These are phyloP conservation scores for Blastocystis hominis DNA, from an alignment of 352 stramenopile genomes.

Conservation along the genomic window DNA sequence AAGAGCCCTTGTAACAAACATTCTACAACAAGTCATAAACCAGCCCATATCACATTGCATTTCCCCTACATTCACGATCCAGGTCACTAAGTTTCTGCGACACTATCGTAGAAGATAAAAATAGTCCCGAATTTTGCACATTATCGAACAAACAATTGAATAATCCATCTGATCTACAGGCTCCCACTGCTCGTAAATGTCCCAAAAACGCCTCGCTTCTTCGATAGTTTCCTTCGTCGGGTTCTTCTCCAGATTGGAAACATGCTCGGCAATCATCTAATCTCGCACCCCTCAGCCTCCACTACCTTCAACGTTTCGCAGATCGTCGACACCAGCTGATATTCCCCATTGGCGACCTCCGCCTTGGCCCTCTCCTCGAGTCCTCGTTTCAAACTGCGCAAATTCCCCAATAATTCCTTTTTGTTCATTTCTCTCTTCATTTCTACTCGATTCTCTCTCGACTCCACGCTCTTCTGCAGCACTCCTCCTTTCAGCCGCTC, in stretches of 20 bases:
- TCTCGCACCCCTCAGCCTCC: background rate
- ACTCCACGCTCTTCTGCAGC: background rate
- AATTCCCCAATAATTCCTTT: background rate
- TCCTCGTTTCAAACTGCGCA: background rate
- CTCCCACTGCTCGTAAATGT: background rate
- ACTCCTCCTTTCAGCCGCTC: conserved; percentile 57
- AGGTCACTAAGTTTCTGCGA: background rate
- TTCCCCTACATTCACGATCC: background rate
- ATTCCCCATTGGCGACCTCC: background rate
- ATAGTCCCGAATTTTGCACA: background rate
- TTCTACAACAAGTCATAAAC: conserved; percentile 22
- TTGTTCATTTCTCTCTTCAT: background rate
- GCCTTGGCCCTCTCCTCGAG: background rate
- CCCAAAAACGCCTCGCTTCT: background rate
- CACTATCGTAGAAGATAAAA: conserved; percentile 21
- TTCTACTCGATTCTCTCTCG: background rate
- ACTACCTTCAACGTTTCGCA: background rate
- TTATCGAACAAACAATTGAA: conserved; percentile 22
- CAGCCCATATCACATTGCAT: background rate
- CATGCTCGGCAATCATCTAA: background rate
- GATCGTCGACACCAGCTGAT: background rate
- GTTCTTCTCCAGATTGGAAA: background rate
- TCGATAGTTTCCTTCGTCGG: background rate
- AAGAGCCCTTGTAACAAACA: conserved; percentile 56
- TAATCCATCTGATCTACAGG: background rate